Base-by-base conservation (phyloP, 768 basidiomycete species). In the Psilocybe cyanescens region DNA sequence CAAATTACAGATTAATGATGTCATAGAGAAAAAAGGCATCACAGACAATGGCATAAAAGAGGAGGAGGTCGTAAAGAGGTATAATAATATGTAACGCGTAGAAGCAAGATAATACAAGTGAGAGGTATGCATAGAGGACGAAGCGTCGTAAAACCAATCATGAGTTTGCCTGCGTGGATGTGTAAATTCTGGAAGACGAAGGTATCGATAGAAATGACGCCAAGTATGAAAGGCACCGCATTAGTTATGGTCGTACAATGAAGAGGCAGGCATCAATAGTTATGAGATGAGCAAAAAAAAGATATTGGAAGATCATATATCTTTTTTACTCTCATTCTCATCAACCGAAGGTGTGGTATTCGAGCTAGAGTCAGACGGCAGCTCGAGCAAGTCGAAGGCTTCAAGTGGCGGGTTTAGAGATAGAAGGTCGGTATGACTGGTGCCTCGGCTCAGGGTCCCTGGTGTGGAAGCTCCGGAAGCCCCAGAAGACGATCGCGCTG, bases 391-490 rank as follows among this genome's bases (percentile, higher is more conserved):
- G 31, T 70, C 63, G 56, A 66, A 55, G 39, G 64, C 62, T 39
- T 70, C 70, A 71, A 71, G 57, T 69, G 69, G 59, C 59, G 63
- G 33, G 35, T 71, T 0, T n/a, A 70, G 59, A 24, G 65, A 61
- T 14, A 63, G 77, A 16, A 76, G 69, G 31, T 84, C 83, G 33
- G 75, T 80, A 33, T 78, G 76, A 61, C 80, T 81, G 11, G 70
- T 44, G 29, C 66, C 72, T 12, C 70, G 71, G 56, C 77, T 79
- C 28, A 76, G 62, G 16, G 62, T 70, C n/a, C 73, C 74, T 12
- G 89, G 88, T 41, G 83, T 89, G 3, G 84, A 87, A 8, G 65
- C 53, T 29, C 71, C 72, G 17, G 72, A 88, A 17, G 64, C 57
- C 24, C 67, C 69, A 29, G 51, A 35, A 35, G 72, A 67, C 11